Evolutionary conservation across 2,329 filamentous ascomycete genomes (phyloP).

Genomic region (Neofusicoccum parvum): DNA sequence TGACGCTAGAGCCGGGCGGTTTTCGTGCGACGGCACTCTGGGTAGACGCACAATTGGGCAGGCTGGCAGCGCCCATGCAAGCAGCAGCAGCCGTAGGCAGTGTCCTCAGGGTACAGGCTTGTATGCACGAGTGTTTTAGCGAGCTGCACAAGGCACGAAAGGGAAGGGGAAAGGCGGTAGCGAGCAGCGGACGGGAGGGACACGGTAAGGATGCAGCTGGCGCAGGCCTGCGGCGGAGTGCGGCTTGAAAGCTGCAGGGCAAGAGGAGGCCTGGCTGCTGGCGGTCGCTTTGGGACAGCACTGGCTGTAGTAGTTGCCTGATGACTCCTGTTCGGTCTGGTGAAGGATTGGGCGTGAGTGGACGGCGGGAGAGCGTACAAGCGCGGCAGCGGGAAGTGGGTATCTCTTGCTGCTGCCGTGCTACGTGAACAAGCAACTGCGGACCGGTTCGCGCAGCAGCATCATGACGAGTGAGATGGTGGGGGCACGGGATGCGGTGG

Average conservation of each 20-base stretch:
- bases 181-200: slow-evolving; percentile 10
- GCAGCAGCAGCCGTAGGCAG: not conserved
- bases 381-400: slow-evolving; percentile 18
- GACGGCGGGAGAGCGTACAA: slow-evolving; percentile 2
- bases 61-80: not conserved
- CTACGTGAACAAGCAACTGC: slow-evolving; percentile 16
- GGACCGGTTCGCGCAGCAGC: slow-evolving; percentile 15
- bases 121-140: slow-evolving; percentile 10
- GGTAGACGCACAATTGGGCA: slow-evolving; percentile 7
- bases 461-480: slow-evolving; percentile 7
- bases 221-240: not conserved
- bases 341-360: slow-evolving; percentile 1
- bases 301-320: slow-evolving; percentile 10
- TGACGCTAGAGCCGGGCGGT: slow-evolving; percentile 4
- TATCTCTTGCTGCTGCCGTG: slow-evolving; percentile 11
- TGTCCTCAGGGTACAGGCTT: slow-evolving; percentile 1
- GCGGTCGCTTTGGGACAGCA: slow-evolving; percentile 8
- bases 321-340: not conserved
- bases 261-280: slow-evolving; percentile 9
- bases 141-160: slow-evolving; percentile 6
- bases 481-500: slow-evolving; percentile 13
- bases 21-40: not conserved
- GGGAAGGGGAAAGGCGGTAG: slow-evolving; percentile 1
- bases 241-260: slow-evolving; percentile 11
- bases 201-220: not conserved